Evolutionary conservation across 805 yeast genomes (phyloP).

Genomic region (fission yeast (Schizosaccharomyces pombe)): DNA sequence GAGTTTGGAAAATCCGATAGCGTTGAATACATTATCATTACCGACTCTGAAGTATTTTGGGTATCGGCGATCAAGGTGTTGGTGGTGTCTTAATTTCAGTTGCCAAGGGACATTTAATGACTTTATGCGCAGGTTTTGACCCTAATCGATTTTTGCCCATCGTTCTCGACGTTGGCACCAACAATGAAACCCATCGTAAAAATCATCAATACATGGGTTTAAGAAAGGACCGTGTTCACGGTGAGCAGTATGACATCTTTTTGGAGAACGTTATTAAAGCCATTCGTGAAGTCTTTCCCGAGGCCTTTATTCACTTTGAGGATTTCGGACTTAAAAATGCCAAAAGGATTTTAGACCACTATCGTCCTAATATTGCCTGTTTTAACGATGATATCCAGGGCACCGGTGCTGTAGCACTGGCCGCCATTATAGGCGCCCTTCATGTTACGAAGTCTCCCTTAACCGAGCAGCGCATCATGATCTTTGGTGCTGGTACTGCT

Average conservation of each 20-base stretch:
- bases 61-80: slow-evolving; percentile 96
- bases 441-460: slow-evolving; percentile 40
- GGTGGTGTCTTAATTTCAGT: slow-evolving; percentile 85
- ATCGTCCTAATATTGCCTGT: slow-evolving; percentile 53
- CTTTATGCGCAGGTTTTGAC: slow-evolving; percentile 87
- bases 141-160: slow-evolving; percentile 88
- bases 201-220: slow-evolving; percentile 89
- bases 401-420: slow-evolving; percentile 95
- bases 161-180: slow-evolving; percentile 80
- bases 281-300: slow-evolving; percentile 56
- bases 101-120: slow-evolving; percentile 85
- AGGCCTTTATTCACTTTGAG: slow-evolving; percentile 83
- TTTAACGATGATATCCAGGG: slow-evolving; percentile 97
- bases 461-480: slow-evolving; percentile 22
- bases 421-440: slow-evolving; percentile 77
- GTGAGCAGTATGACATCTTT: slow-evolving; percentile 63
- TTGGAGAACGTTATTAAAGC: slow-evolving; percentile 55
- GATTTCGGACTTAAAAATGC: slow-evolving; percentile 90
- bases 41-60: slow-evolving; percentile 88
- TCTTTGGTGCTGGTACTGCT: slow-evolving; percentile 93
- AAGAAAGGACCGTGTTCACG: slow-evolving; percentile 63
- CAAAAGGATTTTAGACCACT: slow-evolving; percentile 54
- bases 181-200: slow-evolving; percentile 51
- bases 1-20: slow-evolving; percentile 71
- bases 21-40: slow-evolving; percentile 80